Conservation (phyloP, 805 yeast genomes). For the Barnettozyma botsteinii region DNA sequence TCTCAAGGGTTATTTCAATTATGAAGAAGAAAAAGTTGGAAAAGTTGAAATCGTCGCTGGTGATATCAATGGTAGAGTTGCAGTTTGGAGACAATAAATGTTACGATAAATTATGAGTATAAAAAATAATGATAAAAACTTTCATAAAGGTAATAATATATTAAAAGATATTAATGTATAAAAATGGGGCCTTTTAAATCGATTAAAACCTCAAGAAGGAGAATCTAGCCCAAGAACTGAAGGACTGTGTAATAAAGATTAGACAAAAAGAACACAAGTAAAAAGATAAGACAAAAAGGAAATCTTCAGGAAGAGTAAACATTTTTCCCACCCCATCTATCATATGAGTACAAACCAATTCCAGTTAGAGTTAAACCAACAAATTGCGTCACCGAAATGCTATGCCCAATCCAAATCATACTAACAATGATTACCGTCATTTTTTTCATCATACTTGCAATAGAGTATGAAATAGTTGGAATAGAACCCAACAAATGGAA, state of each 20-base stretch:
- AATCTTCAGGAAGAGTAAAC: not conserved
- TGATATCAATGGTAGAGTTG: slow-evolving; percentile 47
- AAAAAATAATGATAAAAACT: not conserved
- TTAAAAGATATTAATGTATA: not conserved
- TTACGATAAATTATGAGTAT: too few species aligned
- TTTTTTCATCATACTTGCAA: slow-evolving; percentile 83
- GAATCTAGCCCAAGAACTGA: slow-evolving; percentile 1
- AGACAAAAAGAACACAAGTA: not conserved
- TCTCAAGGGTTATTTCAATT: slow-evolving; percentile 27
- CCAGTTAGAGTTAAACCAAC: slow-evolving; percentile 47
- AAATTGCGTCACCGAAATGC: slow-evolving; percentile 39
- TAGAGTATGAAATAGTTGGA: slow-evolving; percentile 80
- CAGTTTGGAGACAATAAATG: slow-evolving; percentile 35
- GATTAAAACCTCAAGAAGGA: not conserved
- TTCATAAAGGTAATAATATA: not conserved
- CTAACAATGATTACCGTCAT: slow-evolving; percentile 79
- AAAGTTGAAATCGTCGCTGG: slow-evolving; percentile 45
- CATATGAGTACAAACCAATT: slow-evolving; percentile 56
- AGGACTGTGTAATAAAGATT: not conserved
- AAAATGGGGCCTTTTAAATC: not conserved
- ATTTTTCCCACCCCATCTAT: slow-evolving; percentile 42
- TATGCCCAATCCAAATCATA: slow-evolving; percentile 54
- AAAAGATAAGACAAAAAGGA: not conserved
- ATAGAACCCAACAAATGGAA: slow-evolving; percentile 75
- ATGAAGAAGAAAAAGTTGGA: slow-evolving; percentile 34